Evolutionary conservation across 352 stramenopile species (phyloP).

Genomic region (Globisporangium carolinianum): DNA sequence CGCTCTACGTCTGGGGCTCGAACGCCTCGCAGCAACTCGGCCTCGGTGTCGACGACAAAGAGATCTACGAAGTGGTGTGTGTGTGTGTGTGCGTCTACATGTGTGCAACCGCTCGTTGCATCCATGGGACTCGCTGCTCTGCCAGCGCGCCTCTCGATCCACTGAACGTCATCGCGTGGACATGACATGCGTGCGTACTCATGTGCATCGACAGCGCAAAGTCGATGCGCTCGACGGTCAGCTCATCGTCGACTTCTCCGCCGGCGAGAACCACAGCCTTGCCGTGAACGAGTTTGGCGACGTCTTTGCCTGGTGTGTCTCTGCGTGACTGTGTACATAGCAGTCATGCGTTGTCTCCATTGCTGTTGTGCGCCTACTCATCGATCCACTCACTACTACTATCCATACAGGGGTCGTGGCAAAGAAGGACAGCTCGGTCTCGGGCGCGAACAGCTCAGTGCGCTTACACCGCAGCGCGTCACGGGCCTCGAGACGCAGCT

Average conservation of each 20-base stretch:
- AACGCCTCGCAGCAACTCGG: slow-evolving; percentile 71
- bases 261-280: slow-evolving; percentile 66
- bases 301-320: slow-evolving; percentile 58
- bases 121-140: background rate
- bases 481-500: slow-evolving; percentile 49
- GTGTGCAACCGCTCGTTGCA: background rate
- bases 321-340: no score
- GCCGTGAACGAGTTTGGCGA: slow-evolving; percentile 78
- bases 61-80: slow-evolving; percentile 52
- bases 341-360: no score
- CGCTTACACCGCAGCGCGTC: slow-evolving; percentile 36
- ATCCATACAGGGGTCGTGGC: slow-evolving; percentile 36
- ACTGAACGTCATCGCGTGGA: background rate
- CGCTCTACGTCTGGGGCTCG: slow-evolving; percentile 70
- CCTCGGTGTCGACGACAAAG: slow-evolving; percentile 34
- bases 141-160: background rate
- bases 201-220: slow-evolving; percentile 24
- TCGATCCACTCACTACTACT: background rate
- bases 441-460: slow-evolving; percentile 20
- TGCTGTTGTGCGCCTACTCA: no score
- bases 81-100: background rate
- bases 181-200: background rate
- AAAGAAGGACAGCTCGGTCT: slow-evolving; percentile 68
- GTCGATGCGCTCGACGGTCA: slow-evolving; percentile 46
- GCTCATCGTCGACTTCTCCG: slow-evolving; percentile 67